A percentile compares a stretch with the other conserved stretches of the same genome.
Evolutionary conservation across 805 yeast genomes (phyloP).

Genomic region (Saccharomycopsis javanensis): DNA sequence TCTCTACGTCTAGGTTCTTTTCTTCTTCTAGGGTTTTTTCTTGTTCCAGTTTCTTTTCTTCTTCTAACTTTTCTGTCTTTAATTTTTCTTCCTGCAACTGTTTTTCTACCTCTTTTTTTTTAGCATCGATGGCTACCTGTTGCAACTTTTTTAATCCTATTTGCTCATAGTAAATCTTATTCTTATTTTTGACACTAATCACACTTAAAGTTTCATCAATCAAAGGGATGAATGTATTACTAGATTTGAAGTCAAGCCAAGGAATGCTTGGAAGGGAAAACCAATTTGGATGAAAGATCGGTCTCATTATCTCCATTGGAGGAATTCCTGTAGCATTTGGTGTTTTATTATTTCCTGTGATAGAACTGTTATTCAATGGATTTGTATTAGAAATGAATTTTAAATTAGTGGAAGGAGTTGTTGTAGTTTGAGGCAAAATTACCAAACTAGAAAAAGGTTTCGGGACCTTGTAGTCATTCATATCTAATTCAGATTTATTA

Average conservation of each 20-base stretch:
- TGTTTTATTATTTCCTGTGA: neutral
- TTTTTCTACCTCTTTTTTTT: slow-evolving; percentile 8
- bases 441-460: slow-evolving; percentile 59
- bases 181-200: slow-evolving; percentile 40
- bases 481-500: slow-evolving; percentile 64
- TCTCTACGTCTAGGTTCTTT: too few species aligned
- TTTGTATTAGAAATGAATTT: slow-evolving; percentile 38
- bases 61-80: slow-evolving; percentile 16
- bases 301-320: slow-evolving; percentile 44
- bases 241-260: slow-evolving; percentile 47
- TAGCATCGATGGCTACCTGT: slow-evolving; percentile 5
- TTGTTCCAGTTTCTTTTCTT: slow-evolving; percentile 10
- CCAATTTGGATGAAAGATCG: slow-evolving; percentile 55
- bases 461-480: slow-evolving; percentile 58
- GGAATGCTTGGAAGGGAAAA: slow-evolving; percentile 51
- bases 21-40: too few species aligned
- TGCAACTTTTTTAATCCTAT: slow-evolving; percentile 36
- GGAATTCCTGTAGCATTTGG: slow-evolving; percentile 27
- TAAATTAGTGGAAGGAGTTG: slow-evolving; percentile 31
- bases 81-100: slow-evolving; percentile 14
- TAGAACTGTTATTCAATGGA: neutral
- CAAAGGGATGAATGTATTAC: slow-evolving; percentile 55
- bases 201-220: slow-evolving; percentile 51
- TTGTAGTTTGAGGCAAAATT: slow-evolving; percentile 44
- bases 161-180: slow-evolving; percentile 45